A percentile compares a stretch with the other conserved stretches of the same genome.
Conservation (phyloP, 2,329 filamentous ascomycete species). For the Didymella pinodella region DNA sequence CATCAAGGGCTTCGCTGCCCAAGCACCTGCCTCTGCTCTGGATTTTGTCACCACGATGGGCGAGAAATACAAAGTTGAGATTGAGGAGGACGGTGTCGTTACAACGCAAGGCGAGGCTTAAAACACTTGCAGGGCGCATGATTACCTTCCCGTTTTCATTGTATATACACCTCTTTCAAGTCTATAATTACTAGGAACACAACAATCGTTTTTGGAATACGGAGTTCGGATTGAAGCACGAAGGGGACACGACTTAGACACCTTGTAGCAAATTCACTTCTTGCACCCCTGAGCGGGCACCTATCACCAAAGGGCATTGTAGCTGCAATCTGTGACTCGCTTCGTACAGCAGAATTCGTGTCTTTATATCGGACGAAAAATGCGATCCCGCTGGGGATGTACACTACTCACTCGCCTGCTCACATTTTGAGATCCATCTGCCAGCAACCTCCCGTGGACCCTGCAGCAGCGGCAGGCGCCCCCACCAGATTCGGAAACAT, state of each 20-base stretch:
- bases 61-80: slow-evolving; percentile 65
- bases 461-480: slow-evolving; percentile 18
- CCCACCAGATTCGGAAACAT: slow-evolving; percentile 12
- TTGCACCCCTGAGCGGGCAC: not conserved
- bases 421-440: no score
- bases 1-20: slow-evolving; percentile 78
- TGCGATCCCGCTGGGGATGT: not conserved
- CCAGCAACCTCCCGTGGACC: slow-evolving; percentile 8
- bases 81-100: slow-evolving; percentile 81
- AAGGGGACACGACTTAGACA: slow-evolving; percentile 4
- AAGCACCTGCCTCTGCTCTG: slow-evolving; percentile 73
- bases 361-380: not conserved
- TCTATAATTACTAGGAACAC: not conserved
- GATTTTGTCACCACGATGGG: slow-evolving; percentile 71
- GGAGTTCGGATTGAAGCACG: slow-evolving; percentile 9
- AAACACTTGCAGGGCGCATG: not conserved
- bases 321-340: not conserved
- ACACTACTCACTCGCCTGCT: not conserved
- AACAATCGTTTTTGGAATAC: not conserved
- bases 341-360: no score
- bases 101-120: slow-evolving; percentile 47
- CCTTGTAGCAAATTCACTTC: slow-evolving; percentile 11
- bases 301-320: not conserved
- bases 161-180: not conserved
- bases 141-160: not conserved